phyloP scores from a whole-genome alignment of 371 early-diverging fungal genomes.

The Mortierella sp. region DNA sequence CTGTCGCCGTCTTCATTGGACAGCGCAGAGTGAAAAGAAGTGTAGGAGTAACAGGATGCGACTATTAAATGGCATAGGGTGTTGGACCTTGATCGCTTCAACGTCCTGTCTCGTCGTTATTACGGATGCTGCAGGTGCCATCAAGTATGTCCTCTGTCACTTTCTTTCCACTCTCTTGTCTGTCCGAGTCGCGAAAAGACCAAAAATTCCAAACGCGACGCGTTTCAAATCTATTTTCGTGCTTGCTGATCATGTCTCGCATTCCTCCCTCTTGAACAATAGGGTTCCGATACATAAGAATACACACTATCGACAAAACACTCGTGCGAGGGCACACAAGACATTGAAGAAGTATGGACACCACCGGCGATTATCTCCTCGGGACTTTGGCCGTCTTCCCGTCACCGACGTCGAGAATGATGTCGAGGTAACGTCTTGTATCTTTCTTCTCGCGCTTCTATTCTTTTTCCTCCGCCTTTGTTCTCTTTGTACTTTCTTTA shows the following conservation, averaged over 20 bases:
- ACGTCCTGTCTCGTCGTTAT: not conserved
- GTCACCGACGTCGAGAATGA: constrained; percentile 52
- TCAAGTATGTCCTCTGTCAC: not conserved
- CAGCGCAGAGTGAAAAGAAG: not conserved
- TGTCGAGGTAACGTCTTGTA: constrained; percentile 44
- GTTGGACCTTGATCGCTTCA: not conserved
- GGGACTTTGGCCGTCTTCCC: constrained; percentile 42
- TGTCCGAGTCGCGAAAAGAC: not conserved
- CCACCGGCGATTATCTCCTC: constrained; percentile 27
- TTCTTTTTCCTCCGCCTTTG: not conserved
- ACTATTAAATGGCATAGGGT: not conserved
- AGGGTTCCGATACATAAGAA: constrained; percentile 51
- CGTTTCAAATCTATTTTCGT: not conserved
- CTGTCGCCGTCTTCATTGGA: not conserved
- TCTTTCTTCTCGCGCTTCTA: not conserved
- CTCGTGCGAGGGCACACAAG: constrained; percentile 34
- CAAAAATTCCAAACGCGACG: not conserved
- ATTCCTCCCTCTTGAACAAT: not conserved
- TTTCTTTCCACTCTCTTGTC: not conserved
- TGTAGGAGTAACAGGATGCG: not conserved
- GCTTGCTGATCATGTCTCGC: not conserved
- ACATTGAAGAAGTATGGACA: constrained; percentile 49
- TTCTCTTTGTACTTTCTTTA: not conserved
- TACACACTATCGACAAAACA: constrained; percentile 30
- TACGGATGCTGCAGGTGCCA: not conserved